Percentiles rank a stretch among this genome's conserved stretches.
Evolutionary conservation across 2,329 filamentous ascomycete species (phyloP).

Genomic region (Helminthosporium solani): DNA sequence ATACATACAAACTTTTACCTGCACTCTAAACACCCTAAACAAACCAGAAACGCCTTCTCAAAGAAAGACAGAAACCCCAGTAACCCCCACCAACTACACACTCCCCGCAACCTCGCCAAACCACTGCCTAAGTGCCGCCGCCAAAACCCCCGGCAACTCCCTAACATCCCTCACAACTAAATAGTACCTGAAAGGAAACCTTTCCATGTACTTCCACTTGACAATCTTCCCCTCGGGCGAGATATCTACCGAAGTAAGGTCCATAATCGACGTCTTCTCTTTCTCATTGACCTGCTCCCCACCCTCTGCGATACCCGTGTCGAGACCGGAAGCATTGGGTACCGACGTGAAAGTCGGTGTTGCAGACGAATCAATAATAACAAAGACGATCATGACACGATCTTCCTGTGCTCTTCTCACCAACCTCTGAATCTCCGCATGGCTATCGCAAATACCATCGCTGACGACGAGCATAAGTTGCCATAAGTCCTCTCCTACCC

Average conservation of each 20-base stretch:
- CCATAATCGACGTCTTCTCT: conserved; percentile 71
- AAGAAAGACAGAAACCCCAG: no score
- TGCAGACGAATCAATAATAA: conserved; percentile 75
- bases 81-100: conserved; percentile 3
- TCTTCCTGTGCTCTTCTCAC: conserved; percentile 88
- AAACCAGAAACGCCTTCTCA: no score
- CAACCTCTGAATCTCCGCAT: conserved; percentile 77
- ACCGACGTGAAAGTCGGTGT: conserved; percentile 10
- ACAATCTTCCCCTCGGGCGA: conserved; percentile 68
- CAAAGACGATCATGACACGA: conserved; percentile 96
- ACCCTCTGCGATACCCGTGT: conserved; percentile 6
- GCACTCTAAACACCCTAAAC: no score
- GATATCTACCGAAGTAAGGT: conserved; percentile 85
- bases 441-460: conserved; percentile 89
- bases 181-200: conserved; percentile 96
- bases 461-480: conserved; percentile 91
- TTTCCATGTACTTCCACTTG: conserved; percentile 89
- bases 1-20: no score
- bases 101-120: conserved; percentile 70
- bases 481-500: conserved; percentile 73
- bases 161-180: conserved; percentile 88
- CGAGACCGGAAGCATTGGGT: no score
- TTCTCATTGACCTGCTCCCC: conserved; percentile 22
- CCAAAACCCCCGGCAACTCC: conserved; percentile 85
- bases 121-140: conserved; percentile 90